Base-by-base conservation (phyloP, 108 stramenopile genomes). In the Nitzschia sp. region DNA sequence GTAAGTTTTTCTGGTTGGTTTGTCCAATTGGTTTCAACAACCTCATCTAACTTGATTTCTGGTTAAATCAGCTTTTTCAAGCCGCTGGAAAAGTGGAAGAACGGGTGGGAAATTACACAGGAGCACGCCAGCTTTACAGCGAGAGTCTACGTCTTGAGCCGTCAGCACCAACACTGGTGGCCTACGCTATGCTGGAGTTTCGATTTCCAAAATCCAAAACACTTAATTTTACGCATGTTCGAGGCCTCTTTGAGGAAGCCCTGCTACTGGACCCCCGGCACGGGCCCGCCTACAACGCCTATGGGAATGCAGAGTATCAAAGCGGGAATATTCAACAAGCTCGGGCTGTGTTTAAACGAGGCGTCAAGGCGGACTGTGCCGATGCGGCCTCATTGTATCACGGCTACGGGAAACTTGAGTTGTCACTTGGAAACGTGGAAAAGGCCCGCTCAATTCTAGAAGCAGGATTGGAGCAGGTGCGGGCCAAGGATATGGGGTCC, bases 71-170 rank as follows among this genome's bases (percentile, higher is more conserved):
- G 49, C 64, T 66, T 3, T 66, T 49, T 51, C 35, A 36, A 65
- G 85, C 90, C 26, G 93, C 93, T 24, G 93, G 93, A 1, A 90
- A 85, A 66, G 84, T 94, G 2, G 93, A 94, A 77, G 93, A 91
- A 60, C 77, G 83, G 5, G 21, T 86, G 11, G 85, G 88, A 5
- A 94, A 94, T 71, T 68, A 70, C 38, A 75, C 83, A 17, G 76
- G 70, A 9, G 90, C 93, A 11, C 74, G 93, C 49, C 70, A 79
- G 11, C 59, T 85, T 11, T 94, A 94, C 61, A 66, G 47, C 34
- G 79, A 86, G 9, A 90, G 90, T 67, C 64, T 91, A 26, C 46
- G 57, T 11, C 59, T 90, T 25, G 70, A 86, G 60, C 90, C 89
- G 32, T 86, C 89, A n/a, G 88, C 90, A 19, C 85, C 90, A 60